These are phyloP conservation scores for Hortiboletus flavorubellus DNA, from an alignment of 768 basidiomycete species.

Conservation along the genomic window DNA sequence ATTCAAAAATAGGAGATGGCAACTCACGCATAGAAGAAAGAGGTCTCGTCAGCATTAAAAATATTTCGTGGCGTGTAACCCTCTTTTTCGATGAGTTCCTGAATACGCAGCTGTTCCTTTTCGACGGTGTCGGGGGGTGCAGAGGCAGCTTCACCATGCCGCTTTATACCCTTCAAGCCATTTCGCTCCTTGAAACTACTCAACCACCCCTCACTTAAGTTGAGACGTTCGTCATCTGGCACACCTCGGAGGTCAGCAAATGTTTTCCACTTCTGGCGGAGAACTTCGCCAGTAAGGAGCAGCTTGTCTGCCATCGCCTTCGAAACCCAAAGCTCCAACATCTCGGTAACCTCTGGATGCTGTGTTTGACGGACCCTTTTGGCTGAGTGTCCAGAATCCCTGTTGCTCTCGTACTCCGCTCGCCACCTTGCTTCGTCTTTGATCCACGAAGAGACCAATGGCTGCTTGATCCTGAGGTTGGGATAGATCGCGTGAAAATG, in stretches of 20 bases:
- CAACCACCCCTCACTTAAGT: not conserved
- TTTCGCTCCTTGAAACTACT: not conserved
- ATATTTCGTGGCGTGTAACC: constrained; percentile 28
- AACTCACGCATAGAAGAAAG: constrained; percentile 34
- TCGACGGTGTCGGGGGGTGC: constrained; percentile 21
- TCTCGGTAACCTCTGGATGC: constrained; percentile 12
- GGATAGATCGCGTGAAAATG: no score
- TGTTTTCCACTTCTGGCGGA: constrained; percentile 32
- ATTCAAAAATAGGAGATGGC: no score
- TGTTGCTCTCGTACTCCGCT: no score
- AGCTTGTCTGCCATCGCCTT: constrained; percentile 24
- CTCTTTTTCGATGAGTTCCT: constrained; percentile 25
- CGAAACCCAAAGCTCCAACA: constrained; percentile 36
- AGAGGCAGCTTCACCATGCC: constrained; percentile 37
- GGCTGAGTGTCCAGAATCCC: not conserved
- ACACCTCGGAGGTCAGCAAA: constrained; percentile 13
- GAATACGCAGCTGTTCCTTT: constrained; percentile 23
- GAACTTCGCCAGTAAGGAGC: constrained; percentile 9
- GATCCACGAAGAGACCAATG: no score
- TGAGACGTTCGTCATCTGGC: not conserved
- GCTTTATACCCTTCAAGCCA: not conserved
- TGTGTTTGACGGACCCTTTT: not conserved
- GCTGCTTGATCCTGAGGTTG: no score
- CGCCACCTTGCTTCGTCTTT: no score
- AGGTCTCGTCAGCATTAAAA: constrained; percentile 38